Percentiles rank a stretch among this genome's conserved stretches.
Evolutionary conservation across 768 basidiomycete species (phyloP).

Genomic region (Multifurca ochricompacta): DNA sequence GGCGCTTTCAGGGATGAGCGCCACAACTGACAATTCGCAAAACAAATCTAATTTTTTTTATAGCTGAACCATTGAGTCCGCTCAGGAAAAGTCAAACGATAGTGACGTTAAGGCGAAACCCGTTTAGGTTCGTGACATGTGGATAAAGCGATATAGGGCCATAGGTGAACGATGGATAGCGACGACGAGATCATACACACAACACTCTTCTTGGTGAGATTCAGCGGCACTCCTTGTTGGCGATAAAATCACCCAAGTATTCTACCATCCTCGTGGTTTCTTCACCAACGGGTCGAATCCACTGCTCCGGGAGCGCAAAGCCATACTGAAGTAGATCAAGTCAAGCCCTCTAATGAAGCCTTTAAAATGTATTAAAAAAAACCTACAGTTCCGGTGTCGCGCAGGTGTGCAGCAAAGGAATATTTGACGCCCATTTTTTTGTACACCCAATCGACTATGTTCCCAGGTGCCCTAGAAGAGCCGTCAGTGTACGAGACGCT

Average conservation of each 20-base stretch:
- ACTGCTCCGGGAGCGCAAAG: slow-evolving; percentile 60
- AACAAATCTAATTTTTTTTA: no score
- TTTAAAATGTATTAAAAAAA: neutral
- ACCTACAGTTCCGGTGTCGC: slow-evolving; percentile 65
- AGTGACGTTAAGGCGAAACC: no score
- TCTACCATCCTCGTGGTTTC: slow-evolving; percentile 60
- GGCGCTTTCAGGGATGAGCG: no score
- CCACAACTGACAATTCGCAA: no score
- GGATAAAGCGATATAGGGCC: no score
- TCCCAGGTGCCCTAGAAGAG: slow-evolving; percentile 42
- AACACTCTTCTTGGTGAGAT: neutral
- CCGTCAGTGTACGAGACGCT: slow-evolving; percentile 10
- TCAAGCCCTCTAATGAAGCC: neutral
- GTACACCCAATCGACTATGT: slow-evolving; percentile 63
- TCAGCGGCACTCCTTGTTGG: slow-evolving; percentile 27
- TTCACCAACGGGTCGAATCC: slow-evolving; percentile 75
- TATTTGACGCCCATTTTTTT: slow-evolving; percentile 49
- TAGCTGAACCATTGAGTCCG: no score
- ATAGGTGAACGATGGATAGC: neutral
- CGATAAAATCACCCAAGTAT: slow-evolving; percentile 63
- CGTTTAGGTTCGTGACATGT: no score
- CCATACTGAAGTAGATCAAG: slow-evolving; percentile 47
- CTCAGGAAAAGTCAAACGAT: no score
- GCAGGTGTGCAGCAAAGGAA: slow-evolving; percentile 54
- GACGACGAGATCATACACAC: neutral